phyloP scores from a whole-genome alignment of 2,329 filamentous ascomycete species.

The Venturia oleaginea region DNA sequence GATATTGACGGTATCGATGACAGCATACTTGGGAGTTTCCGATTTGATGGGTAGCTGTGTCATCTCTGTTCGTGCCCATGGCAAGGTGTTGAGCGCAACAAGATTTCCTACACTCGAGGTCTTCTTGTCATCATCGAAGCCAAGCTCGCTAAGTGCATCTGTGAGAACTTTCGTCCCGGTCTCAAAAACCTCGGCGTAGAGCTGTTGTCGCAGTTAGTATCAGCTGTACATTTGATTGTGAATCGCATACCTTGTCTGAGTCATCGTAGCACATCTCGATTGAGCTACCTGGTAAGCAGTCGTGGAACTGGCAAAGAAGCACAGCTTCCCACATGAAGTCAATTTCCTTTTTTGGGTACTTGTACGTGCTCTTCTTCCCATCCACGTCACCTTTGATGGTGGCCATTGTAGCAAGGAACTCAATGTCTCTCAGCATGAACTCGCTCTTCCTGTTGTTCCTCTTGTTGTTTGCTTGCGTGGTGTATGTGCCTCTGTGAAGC shows the following conservation, averaged over 20 bases:
- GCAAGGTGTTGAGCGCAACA: constrained; percentile 72
- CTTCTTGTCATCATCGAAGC: constrained; percentile 43
- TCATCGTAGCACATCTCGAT: constrained; percentile 99
- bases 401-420: constrained; percentile 78
- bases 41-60: constrained; percentile 46
- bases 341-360: constrained; percentile 88
- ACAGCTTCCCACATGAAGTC: constrained; percentile 94
- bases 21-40: constrained; percentile 21
- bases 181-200: constrained; percentile 76
- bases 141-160: constrained; percentile 59
- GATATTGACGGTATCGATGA: constrained; percentile 25
- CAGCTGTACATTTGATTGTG: background rate
- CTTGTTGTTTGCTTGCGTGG: constrained; percentile 96
- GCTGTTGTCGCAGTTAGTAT: constrained; percentile 28
- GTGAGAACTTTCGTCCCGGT: constrained; percentile 64
- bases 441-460: constrained; percentile 83
- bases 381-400: constrained; percentile 56
- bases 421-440: constrained; percentile 75
- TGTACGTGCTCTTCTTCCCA: constrained; percentile 44
- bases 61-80: constrained; percentile 73
- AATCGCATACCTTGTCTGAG: constrained; percentile 56
- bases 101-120: constrained; percentile 39
- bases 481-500: constrained; percentile 93
- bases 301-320: constrained; percentile 92
- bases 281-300: constrained; percentile 86